These are phyloP conservation scores for Phytopythium chamaehyphon DNA, from an alignment of 352 stramenopile genomes.

Conservation along the genomic window DNA sequence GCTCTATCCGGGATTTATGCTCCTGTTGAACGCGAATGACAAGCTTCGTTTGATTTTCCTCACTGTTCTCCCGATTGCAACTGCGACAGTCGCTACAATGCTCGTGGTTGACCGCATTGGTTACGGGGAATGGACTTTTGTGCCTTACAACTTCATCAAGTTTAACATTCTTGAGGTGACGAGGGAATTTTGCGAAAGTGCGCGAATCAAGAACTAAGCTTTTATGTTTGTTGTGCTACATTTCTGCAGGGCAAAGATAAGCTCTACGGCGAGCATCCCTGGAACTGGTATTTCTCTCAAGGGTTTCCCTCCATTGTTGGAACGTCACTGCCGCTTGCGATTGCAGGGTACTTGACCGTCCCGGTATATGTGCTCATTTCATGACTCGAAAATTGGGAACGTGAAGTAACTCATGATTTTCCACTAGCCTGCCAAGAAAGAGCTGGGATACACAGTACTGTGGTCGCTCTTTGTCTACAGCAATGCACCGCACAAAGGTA, in stretches of 20 bases:
- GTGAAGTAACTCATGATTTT: not conserved
- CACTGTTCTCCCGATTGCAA: constrained; percentile 56
- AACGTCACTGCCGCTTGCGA: constrained; percentile 35
- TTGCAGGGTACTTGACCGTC: constrained; percentile 55
- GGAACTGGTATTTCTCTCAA: constrained; percentile 83
- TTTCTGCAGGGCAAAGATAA: constrained; percentile 69
- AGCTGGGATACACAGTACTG: constrained; percentile 57
- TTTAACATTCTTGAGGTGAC: constrained; percentile 82
- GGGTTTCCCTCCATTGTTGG: constrained; percentile 73
- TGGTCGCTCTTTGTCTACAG: constrained; percentile 79
- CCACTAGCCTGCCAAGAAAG: constrained; percentile 48
- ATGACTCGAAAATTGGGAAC: not conserved
- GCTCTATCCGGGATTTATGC: constrained; percentile 58
- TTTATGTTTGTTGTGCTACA: not conserved
- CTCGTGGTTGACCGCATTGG: constrained; percentile 67
- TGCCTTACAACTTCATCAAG: constrained; percentile 84
- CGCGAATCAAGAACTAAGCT: no score
- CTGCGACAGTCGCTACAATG: constrained; percentile 47
- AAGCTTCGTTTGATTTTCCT: constrained; percentile 31
- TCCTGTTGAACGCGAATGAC: constrained; percentile 47
- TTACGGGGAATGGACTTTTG: constrained; percentile 83
- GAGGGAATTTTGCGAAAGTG: no score
- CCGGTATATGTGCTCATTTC: constrained; percentile 24
- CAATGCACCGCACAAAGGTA: constrained; percentile 79
- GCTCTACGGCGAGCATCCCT: constrained; percentile 76